phyloP scores from a whole-genome alignment of 305 asterid species.

The Solanum hybrid region DNA sequence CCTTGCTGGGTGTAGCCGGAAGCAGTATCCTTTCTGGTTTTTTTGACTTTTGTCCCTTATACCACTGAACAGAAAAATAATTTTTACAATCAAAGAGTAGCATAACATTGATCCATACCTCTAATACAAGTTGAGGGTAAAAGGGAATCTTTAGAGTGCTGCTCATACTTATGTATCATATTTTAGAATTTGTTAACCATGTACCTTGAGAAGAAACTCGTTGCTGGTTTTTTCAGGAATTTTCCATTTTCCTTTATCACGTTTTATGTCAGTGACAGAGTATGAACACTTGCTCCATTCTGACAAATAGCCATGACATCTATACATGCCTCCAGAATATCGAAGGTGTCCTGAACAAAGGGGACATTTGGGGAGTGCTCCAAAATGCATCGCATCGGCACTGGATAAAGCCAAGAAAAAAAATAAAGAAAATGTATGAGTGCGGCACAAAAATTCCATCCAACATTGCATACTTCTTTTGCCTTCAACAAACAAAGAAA shows the following conservation, averaged over 20 bases:
- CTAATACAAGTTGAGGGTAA: background rate
- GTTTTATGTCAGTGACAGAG: conserved; percentile 62
- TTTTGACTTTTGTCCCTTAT: conserved; percentile 69
- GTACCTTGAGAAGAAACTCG: conserved; percentile 72
- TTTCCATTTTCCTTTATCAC: conserved; percentile 82
- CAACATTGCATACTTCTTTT: background rate
- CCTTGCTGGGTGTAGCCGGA: conserved; percentile 44
- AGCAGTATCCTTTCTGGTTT: conserved; percentile 62
- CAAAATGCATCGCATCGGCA: conserved; percentile 94
- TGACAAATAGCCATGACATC: conserved; percentile 70
- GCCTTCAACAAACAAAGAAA: background rate
- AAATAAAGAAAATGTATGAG: background rate
- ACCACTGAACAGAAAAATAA: conserved; percentile 53
- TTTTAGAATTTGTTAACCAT: conserved; percentile 7
- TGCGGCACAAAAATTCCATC: background rate
- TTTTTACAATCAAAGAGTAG: background rate
- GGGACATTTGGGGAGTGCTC: conserved; percentile 72
- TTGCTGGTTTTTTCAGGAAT: conserved; percentile 68
- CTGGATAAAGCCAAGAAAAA: conserved; percentile 28
- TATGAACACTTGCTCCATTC: conserved; percentile 90
- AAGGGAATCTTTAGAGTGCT: background rate
- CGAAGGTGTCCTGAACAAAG: conserved; percentile 72
- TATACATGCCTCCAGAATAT: conserved; percentile 71
- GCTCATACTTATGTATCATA: background rate
- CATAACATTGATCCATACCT: background rate